Evolutionary conservation across 345 rosid genomes (phyloP).

Genomic region (Hibiscus mutabilis): DNA sequence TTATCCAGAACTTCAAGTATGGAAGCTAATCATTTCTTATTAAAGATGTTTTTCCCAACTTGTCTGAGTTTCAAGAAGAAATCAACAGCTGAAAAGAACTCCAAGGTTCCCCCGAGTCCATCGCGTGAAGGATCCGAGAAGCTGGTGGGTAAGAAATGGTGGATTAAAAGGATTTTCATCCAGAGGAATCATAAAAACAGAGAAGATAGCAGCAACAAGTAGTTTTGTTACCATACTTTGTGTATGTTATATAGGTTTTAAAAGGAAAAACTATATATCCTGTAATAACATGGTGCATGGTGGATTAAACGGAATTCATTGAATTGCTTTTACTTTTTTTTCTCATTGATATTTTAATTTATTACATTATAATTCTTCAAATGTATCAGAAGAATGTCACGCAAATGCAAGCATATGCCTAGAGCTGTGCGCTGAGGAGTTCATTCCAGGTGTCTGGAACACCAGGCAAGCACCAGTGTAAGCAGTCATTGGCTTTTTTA

Average conservation of each 20-base stretch:
- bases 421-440: slow-evolving; percentile 31
- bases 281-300: slow-evolving; percentile 10
- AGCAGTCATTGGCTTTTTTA: slow-evolving; percentile 21
- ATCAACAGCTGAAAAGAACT: slow-evolving; percentile 6
- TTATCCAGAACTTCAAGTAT: slow-evolving; percentile 33
- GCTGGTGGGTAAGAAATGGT: not conserved
- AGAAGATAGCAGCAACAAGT: slow-evolving; percentile 23
- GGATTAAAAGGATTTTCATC: slow-evolving; percentile 17
- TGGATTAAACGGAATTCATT: not conserved
- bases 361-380: not conserved
- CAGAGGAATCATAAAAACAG: slow-evolving; percentile 6
- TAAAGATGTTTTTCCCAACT: slow-evolving; percentile 42
- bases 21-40: slow-evolving; percentile 38
- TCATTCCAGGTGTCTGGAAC: slow-evolving; percentile 54
- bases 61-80: slow-evolving; percentile 25
- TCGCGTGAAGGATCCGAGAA: slow-evolving; percentile 9
- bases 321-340: not conserved
- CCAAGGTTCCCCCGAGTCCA: slow-evolving; percentile 27
- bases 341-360: not conserved
- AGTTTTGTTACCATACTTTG: not conserved
- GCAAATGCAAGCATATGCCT: not conserved
- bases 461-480: slow-evolving; percentile 52
- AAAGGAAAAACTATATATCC: no score
- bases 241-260: no score
- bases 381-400: not conserved